A percentile compares a stretch with the other conserved stretches of the same genome.
Conservation (phyloP, 2,329 filamentous ascomycete species). For the Parafenestella ontariensis region DNA sequence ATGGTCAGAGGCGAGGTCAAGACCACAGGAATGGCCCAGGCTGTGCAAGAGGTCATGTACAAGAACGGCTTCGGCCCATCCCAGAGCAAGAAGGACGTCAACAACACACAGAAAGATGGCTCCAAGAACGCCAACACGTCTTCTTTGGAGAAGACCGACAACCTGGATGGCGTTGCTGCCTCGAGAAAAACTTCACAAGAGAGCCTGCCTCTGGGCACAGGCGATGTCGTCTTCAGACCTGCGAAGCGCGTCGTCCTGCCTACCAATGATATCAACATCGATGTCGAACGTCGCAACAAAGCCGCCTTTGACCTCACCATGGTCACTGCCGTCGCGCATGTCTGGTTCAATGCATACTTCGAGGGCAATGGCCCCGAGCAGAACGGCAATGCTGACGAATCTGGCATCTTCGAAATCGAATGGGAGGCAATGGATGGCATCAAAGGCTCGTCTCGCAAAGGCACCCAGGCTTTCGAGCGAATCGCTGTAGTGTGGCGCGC, state of each 20-base stretch:
- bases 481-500: constrained; percentile 84
- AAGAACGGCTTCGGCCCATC: constrained; percentile 43
- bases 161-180: constrained; percentile 22
- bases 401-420: constrained; percentile 73
- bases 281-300: constrained; percentile 85
- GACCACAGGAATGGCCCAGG: constrained; percentile 52
- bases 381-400: constrained; percentile 69
- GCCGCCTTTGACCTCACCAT: constrained; percentile 79
- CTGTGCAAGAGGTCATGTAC: constrained; percentile 55
- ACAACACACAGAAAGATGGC: constrained; percentile 17
- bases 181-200: constrained; percentile 28
- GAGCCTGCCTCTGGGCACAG: constrained; percentile 60
- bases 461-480: constrained; percentile 79
- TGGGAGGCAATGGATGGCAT: constrained; percentile 91
- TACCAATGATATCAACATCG: constrained; percentile 87
- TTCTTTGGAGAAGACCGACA: constrained; percentile 21
- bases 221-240: constrained; percentile 82
- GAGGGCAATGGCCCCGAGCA: constrained; percentile 80
- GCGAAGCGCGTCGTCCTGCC: constrained; percentile 71
- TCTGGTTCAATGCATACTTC: constrained; percentile 97
- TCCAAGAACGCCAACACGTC: constrained; percentile 29
- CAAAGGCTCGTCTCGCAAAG: constrained; percentile 85
- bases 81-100: constrained; percentile 27
- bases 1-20: constrained; percentile 65
- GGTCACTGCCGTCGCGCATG: constrained; percentile 90